Base-by-base conservation (phyloP, 768 basidiomycete genomes). In the Kondoa malvinella region DNA sequence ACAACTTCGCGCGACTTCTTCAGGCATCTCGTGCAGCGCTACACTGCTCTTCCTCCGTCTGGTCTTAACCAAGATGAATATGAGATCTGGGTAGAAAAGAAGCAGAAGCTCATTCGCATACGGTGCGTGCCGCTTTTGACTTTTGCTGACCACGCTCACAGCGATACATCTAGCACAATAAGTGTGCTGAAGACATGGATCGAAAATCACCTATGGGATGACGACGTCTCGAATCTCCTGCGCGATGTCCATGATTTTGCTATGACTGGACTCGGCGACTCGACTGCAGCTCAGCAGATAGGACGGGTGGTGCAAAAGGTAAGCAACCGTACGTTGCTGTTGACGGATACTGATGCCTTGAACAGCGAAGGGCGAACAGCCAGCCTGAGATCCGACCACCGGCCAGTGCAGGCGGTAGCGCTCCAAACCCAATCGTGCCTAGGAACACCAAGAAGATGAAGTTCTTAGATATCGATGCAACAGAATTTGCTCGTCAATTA, bases 121-220 rank as follows among this genome's bases (percentile, higher is more conserved):
- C 84, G 92, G 92, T 92, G 3, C 15, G 15, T 16, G 15, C 29
- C 29, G 34, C 29, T 31, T 56, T 8, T 8, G 2, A 0, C 8
- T 57, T 50, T 25, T 33, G 64, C 34, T n/a, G n/a, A n/a, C n/a
- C n/a, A n/a, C n/a, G n/a, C 8, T 31, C n/a, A 26, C 27, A 64
- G 34, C 60, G 33, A 15, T 29, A 14, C 12, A 4, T 15, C 58
- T 40, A 89, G 92, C 25, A 91, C 96, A 21, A 80, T 92, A 70
- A 97, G 97, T 73, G 87, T 87, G 0, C 82, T 99, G 74, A 89
- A 89, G 76, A 81, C 88, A 2, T 90, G 96, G 87, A 81, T 97
- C 30, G 83, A 83, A 83, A 88, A 78, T 81, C 88, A 72, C 80
- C 94, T 77, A 66, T 73, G 77, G 65, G 91, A 90, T 71, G 87